Percentiles rank a stretch among this genome's conserved stretches.
These are phyloP conservation scores for Blastocystis sp. DNA, from an alignment of 352 stramenopile species.

Conservation along the genomic window DNA sequence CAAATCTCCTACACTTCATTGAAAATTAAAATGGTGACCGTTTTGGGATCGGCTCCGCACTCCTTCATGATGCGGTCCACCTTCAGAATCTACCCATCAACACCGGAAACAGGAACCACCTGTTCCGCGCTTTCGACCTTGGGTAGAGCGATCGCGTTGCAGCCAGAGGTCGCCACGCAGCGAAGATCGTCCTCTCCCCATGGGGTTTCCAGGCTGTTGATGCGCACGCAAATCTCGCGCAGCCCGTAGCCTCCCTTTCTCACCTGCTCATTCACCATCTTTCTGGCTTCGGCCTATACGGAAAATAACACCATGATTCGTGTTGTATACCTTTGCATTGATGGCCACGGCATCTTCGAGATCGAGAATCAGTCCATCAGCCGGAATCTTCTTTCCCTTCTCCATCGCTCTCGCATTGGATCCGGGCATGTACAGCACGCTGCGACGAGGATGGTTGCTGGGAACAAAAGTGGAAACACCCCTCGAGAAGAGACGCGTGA, in stretches of 20 bases:
- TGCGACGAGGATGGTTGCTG: conserved; percentile 68
- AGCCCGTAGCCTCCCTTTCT: conserved; percentile 69
- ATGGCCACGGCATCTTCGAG: conserved; percentile 74
- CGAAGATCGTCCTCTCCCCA: conserved; percentile 72
- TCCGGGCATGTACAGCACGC: conserved; percentile 73
- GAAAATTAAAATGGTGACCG: conserved; percentile 10
- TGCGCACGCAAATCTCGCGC: conserved; percentile 73
- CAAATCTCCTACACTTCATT: conserved; percentile 71
- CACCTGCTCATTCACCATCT: conserved; percentile 70
- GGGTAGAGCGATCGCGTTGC: conserved; percentile 72
- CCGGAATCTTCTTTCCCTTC: conserved; percentile 70
- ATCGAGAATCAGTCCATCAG: conserved; percentile 74
- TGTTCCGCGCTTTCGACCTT: conserved; percentile 74
- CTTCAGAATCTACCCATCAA: conserved; percentile 53
- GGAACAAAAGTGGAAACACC: conserved; percentile 23
- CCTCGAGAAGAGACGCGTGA: conserved; percentile 18
- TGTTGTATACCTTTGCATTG: conserved; percentile 70
- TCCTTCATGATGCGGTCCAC: conserved; percentile 71
- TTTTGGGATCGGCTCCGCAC: conserved; percentile 62
- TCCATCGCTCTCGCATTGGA: conserved; percentile 70
- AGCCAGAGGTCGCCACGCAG: conserved; percentile 48
- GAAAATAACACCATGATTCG: not conserved
- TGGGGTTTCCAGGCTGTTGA: conserved; percentile 72
- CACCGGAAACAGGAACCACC: conserved; percentile 12
- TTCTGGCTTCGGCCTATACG: conserved; percentile 67